Evolutionary conservation across 352 stramenopile genomes (phyloP).

Genomic region (Phytopythium sindhum): DNA sequence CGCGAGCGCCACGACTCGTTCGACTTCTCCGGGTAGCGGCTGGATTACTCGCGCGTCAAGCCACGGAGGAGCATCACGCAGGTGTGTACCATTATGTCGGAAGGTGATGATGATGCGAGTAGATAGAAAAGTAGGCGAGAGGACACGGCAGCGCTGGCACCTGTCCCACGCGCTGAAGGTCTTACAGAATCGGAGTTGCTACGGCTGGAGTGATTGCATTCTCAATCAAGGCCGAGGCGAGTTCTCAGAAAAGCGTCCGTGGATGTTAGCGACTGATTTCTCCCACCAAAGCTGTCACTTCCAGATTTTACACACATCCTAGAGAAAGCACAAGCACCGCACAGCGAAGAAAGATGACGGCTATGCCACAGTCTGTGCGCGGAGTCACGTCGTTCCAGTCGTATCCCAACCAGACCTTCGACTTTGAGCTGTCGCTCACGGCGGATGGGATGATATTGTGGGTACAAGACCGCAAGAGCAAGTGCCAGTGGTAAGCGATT

Average conservation of each 20-base stretch:
- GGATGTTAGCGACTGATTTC: not conserved
- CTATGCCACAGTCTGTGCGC: not conserved
- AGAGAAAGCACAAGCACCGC: not conserved
- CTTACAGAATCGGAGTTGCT: not conserved
- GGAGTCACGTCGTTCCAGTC: not conserved
- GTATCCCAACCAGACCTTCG: not conserved
- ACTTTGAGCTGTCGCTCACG: not conserved
- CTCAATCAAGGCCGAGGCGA: not conserved
- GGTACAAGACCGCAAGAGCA: not conserved
- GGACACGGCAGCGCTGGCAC: not conserved
- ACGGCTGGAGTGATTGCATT: not conserved
- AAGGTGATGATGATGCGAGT: not conserved
- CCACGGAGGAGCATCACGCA: not conserved
- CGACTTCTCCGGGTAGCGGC: constrained; percentile 55
- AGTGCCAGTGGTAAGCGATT: not conserved
- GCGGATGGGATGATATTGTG: not conserved
- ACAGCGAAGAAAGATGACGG: not conserved
- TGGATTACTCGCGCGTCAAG: not conserved
- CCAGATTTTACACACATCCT: not conserved
- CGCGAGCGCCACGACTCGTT: constrained; percentile 56
- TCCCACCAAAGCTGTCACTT: not conserved
- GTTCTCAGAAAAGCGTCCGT: too few relatives aligned
- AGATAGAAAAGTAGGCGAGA: not conserved
- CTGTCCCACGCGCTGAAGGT: not conserved
- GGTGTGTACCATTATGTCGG: constrained; percentile 1